A percentile compares a stretch with the other conserved stretches of the same genome.
phyloP scores from a whole-genome alignment of 2,329 filamentous ascomycete genomes.

The Fusarium citri region DNA sequence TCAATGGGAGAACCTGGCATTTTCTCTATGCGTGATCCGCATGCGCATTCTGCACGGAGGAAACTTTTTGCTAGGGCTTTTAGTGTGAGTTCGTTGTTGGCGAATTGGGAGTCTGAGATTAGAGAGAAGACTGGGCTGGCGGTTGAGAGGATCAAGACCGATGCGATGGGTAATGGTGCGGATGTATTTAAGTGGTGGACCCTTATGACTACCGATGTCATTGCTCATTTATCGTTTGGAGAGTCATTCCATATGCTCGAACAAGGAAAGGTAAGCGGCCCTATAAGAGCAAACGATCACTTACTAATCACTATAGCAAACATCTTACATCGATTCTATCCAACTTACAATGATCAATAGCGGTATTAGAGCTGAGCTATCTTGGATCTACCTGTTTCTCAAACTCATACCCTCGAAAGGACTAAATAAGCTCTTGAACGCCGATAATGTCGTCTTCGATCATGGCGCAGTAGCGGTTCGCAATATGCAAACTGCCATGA shows the following conservation, averaged over 20 bases:
- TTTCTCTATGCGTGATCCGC: constrained; percentile 28
- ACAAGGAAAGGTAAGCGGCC: constrained; percentile 20
- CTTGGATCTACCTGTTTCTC: neutral
- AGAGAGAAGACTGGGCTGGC: constrained; percentile 3
- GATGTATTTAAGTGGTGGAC: constrained; percentile 39
- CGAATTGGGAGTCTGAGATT: constrained; percentile 20
- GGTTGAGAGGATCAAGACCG: neutral
- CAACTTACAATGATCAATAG: neutral
- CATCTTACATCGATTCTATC: neutral
- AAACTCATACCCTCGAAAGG: fast-evolving
- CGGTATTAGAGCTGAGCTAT: neutral
- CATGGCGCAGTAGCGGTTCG: neutral
- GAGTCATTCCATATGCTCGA: constrained; percentile 31
- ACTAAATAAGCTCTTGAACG: neutral
- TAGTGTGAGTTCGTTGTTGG: constrained; percentile 1
- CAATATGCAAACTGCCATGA: constrained; percentile 8
- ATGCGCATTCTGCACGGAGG: constrained; percentile 12
- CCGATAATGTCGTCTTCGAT: neutral
- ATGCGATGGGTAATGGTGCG: neutral
- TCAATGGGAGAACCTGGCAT: neutral
- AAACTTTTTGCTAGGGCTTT: constrained; percentile 24
- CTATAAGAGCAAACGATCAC: too few species aligned
- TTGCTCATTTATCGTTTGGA: constrained; percentile 27
- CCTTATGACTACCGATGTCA: constrained; percentile 26
- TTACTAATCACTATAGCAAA: too few species aligned